phyloP scores from a whole-genome alignment of 345 rosid genomes.

The Eucalyptus pumila region DNA sequence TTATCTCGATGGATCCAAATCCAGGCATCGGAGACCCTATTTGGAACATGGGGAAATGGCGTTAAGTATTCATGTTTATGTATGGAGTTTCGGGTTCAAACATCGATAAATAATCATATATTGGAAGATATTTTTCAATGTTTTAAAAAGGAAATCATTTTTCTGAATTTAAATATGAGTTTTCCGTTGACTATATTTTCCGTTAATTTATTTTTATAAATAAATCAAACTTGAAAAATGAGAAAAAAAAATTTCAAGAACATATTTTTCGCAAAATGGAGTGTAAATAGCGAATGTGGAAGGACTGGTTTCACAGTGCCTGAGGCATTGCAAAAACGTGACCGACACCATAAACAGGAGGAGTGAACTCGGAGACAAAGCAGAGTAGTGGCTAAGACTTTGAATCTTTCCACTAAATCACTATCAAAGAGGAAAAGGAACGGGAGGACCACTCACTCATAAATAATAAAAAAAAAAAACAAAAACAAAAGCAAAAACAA shows the following conservation, averaged over 20 bases:
- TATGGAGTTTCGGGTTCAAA: too few relatives aligned
- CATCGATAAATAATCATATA: fast-evolving
- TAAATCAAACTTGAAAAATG: too few relatives aligned
- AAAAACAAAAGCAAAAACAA: not conserved
- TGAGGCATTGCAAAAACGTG: not conserved
- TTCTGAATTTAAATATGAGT: not conserved
- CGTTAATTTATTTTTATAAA: too few relatives aligned
- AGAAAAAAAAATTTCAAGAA: not conserved
- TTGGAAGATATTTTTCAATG: too few relatives aligned
- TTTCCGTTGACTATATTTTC: too few relatives aligned
- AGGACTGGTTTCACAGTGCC: not conserved
- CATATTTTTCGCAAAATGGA: not conserved
- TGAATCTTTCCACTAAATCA: not conserved
- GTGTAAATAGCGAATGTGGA: not conserved
- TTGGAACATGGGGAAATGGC: too few relatives aligned
- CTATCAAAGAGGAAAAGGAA: not conserved
- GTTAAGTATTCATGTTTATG: too few relatives aligned
- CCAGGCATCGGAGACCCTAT: fast-evolving
- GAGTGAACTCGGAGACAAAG: not conserved
- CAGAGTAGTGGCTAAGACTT: not conserved
- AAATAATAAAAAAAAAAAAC: too few relatives aligned
- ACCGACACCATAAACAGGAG: not conserved
- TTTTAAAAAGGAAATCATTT: too few relatives aligned
- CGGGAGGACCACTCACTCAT: not conserved
- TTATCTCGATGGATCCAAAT: not conserved